Base-by-base conservation (phyloP, 495 filamentous ascomycete species). In the Pyrenopolyporus hunteri region DNA sequence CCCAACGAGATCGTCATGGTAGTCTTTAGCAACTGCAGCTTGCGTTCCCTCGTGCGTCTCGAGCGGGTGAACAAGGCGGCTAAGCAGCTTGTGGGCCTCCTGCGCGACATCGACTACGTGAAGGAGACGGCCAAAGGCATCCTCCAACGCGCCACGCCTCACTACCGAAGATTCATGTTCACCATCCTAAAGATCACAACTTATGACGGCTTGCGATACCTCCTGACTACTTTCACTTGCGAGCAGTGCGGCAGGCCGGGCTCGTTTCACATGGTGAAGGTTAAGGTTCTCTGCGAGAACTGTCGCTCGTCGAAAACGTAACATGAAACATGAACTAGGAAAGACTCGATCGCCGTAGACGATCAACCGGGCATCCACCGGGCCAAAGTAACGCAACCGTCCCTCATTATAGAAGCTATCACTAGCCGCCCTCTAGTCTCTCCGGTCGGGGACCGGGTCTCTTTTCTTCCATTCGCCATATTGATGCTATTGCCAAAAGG, bases 221-320 rank as follows among this genome's bases (percentile, higher is more conserved):
- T 68, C 6, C 26, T 64, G 4, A 56, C 60, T 17, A 44, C 35
- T 32, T 57, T 47, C 29, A 36, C 31, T 8, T 49, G 57, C 11
- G 63, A 45, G 31, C 14, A 17, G 5, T 67, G 64, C 4, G 23
- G 56, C 36, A 48, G 64, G 19, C 35, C 69, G 5, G 54, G 57
- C 17, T 48, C 32, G 14, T 59, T 68, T 31, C 55, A 61, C 10
- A 71, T 71, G 33, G 36, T 25, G 8, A 57, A 53, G 26, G 53
- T 72, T 50, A 83, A 37, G 23, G 73, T 73, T 2, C 78, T 69
- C 48, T 83, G 63, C 75, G 82, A 83, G 22, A 67, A 71, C 13
- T 72, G 62, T 63, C 76, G 33, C 22, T n/a, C 14, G 2, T 23
- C 39, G 3, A 46, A 7, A 6, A 28, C 14, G 22, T n/a, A 26